phyloP scores from a whole-genome alignment of 73 alveolate genomes.

The Paramecium sonneborni region DNA sequence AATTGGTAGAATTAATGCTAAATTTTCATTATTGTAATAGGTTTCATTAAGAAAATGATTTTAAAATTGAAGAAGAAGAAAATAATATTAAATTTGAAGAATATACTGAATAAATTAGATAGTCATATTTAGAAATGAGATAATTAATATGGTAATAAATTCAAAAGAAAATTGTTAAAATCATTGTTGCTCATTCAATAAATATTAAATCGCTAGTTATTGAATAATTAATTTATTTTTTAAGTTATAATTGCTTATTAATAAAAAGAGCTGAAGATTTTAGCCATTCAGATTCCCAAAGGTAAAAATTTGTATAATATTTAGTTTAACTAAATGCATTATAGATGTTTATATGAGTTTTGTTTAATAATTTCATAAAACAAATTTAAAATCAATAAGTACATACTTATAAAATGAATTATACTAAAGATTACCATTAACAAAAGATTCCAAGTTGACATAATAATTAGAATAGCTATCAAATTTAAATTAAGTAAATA shows the following conservation, averaged over 20 bases:
- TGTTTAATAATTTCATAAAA: constrained; percentile 13
- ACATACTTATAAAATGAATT: constrained; percentile 43
- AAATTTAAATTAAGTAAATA: background rate
- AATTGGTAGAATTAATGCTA: background rate
- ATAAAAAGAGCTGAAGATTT: constrained; percentile 55
- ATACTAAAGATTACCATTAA: constrained; percentile 25
- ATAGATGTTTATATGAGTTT: background rate
- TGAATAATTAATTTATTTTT: background rate
- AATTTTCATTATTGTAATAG: constrained; percentile 39
- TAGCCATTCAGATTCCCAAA: constrained; percentile 7
- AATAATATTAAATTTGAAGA: background rate
- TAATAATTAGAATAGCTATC: background rate
- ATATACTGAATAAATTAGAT: constrained; percentile 2
- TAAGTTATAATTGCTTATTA: constrained; percentile 35
- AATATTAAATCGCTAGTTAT: background rate
- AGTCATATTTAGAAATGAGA: constrained; percentile 41
- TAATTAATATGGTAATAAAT: constrained; percentile 24
- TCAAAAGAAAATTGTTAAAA: constrained; percentile 3
- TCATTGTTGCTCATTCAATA: background rate
- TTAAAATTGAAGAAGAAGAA: background rate
- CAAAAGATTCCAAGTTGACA: constrained; percentile 15
- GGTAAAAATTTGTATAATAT: background rate
- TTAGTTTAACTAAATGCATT: background rate
- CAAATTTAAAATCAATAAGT: background rate
- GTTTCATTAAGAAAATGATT: background rate